Base-by-base conservation (phyloP, 2,329 filamentous ascomycete genomes). In the Sporothrix humicola region DNA sequence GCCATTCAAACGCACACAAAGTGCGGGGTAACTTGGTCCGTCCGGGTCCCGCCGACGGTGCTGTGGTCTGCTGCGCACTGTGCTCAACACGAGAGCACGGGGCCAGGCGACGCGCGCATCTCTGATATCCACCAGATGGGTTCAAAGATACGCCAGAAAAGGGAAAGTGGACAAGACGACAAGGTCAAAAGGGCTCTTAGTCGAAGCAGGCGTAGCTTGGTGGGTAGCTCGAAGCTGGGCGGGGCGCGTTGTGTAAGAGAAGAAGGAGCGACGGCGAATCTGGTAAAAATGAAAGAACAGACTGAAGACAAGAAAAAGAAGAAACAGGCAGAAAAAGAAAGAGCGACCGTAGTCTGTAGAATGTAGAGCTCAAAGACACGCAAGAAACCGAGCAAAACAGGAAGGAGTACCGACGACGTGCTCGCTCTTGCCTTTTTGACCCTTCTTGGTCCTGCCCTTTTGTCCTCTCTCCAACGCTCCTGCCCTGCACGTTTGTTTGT, bases 21-120 rank as follows among this genome's bases (percentile, higher is more conserved):
- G 59, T 63, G 59, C 59, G 59, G 59, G 59, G 59, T 63, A 63
- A 63, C 31, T 61, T 63, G 37, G 37, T 63, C 69, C 48, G 69
- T 71, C 54, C 69, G 69, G 69, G 20, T 46, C 20, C 54, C 69
- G 42, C 37, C 56, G 37, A 37, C 70, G 44, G 58, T 72, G 7
- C 31, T 37, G 31, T 37, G 31, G 31, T 37, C 31, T 37, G 46
- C 17, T 59, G 44, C 70, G 58, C 58, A 72, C 70, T 65, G 70
- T 72, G 42, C 59, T 44, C 59, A 50, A 37, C 70, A 59, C 70
- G 70, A 72, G 70, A 72, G 70, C 70, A 72, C 70, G 70, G 70
- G 70, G 70, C 61, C 70, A 72, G 70, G 70, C 70, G 70, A 72
- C 70, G 56, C 70, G 70, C 70, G 70, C 37, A n/a, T 63, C 23